Base-by-base conservation (phyloP, 805 yeast species). In the Torulaspora maleeae region DNA sequence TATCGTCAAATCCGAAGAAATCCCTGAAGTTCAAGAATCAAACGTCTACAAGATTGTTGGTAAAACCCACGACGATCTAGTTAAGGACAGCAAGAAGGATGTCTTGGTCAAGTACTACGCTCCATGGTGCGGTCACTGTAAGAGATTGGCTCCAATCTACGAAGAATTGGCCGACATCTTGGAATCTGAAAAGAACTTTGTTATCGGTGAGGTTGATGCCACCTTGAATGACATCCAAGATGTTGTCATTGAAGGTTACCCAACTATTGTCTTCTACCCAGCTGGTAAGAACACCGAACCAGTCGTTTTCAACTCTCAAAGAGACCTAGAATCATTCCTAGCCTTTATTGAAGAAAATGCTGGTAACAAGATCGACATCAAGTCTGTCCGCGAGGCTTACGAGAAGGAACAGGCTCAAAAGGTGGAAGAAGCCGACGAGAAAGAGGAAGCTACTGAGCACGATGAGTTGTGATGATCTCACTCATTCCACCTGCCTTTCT, bases 91-190 rank as follows among this genome's bases (percentile, higher is more conserved):
- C 42, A 60, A 54, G 16, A 83, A 80, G 71, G 91, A 85, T 63
- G 82, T 86, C 29, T 69, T 90, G 46, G 95, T 91, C 45, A 86
- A 87, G 73, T 91, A 90, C 71, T 90, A 86, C 63, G 97, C 98
- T 39, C 95, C 95, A 71, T 90, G 96, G 96, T 89, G 96, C 74
- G 95, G 96, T 38, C 96, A 89, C 75, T 88, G 96, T 75, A 88
- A 87, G 76, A 86, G 78, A 69, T 76, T 89, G 66, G 91, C 91
- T 42, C 96, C 96, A 62, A 75, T 74, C 47, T 91, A 81, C 74
- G 95, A 86, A 65, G 93, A 90, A 64, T 78, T 93, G 54, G 97
- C 91, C 42, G 81, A 72, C 41, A 58, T 83, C 44, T 86, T 76
- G 68, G 73, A 71, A 38, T 72, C 73, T 40, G 64, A 69, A 43